These are phyloP conservation scores for Physcomitrellopsis africana DNA, from an alignment of 225 moss, liverwort and hornwort genomes.

Conservation along the genomic window DNA sequence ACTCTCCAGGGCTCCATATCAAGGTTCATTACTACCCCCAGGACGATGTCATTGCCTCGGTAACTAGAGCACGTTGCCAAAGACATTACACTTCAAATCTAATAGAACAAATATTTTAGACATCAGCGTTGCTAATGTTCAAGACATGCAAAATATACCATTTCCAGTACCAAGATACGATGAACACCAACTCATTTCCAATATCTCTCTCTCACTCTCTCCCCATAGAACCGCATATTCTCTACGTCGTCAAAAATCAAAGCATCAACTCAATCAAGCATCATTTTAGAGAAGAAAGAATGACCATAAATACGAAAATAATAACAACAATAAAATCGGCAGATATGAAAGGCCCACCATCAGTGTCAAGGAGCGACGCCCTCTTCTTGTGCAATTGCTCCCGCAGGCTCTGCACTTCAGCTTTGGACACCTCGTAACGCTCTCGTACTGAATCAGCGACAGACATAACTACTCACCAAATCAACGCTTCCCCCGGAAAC, in stretches of 20 bases:
- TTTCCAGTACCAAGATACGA: too few species aligned
- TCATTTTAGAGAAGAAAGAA: too few species aligned
- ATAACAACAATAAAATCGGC: neutral
- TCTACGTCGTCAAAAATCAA: neutral
- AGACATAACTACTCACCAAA: constrained; percentile 64
- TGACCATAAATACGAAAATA: too few species aligned
- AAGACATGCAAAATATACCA: too few species aligned
- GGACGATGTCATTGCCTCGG: neutral
- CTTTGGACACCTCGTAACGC: constrained; percentile 73
- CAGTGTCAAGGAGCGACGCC: constrained; percentile 56
- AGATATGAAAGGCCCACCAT: constrained; percentile 58
- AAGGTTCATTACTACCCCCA: constrained; percentile 12
- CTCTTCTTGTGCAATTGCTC: constrained; percentile 60
- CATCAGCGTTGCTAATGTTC: too few species aligned
- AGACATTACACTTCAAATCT: neutral
- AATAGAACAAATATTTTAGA: too few species aligned
- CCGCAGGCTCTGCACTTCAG: constrained; percentile 65
- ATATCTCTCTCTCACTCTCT: too few species aligned
- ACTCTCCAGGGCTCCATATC: neutral
- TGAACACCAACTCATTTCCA: too few species aligned
- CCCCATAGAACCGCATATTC: too few species aligned
- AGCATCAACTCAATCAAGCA: neutral
- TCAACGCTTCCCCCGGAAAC: constrained; percentile 1
- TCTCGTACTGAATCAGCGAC: constrained; percentile 65
- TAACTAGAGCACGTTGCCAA: neutral